A percentile compares a stretch with the other conserved stretches of the same genome.
Conservation (phyloP, 1,284 basidiomycete species). For the Apiotrichum mycotoxinovorans region DNA sequence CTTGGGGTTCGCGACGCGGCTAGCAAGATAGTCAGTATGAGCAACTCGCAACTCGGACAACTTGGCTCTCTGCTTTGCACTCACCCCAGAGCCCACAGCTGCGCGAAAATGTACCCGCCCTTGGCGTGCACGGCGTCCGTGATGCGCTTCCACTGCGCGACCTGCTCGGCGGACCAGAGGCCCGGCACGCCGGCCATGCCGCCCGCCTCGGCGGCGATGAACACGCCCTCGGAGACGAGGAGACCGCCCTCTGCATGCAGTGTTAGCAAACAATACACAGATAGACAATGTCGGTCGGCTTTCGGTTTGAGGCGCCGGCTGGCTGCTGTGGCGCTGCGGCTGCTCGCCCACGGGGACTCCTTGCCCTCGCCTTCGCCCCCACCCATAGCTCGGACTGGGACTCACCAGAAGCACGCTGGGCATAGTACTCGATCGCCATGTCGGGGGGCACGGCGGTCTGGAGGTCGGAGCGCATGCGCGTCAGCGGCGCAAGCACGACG, state of each 20-base stretch:
- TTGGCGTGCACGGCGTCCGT: slow-evolving; percentile 53
- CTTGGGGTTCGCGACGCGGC: slow-evolving; percentile 11
- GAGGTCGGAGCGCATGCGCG: slow-evolving; percentile 30
- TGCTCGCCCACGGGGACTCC: no score
- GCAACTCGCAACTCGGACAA: no score
- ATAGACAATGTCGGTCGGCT: no score
- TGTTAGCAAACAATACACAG: neutral
- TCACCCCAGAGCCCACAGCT: slow-evolving; percentile 56
- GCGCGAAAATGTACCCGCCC: slow-evolving; percentile 53
- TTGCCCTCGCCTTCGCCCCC: no score
- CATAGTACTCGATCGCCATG: slow-evolving; percentile 43
- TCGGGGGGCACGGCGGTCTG: slow-evolving; percentile 27
- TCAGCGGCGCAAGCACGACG: slow-evolving; percentile 47
- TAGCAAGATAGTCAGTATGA: neutral
- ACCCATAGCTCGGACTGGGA: neutral
- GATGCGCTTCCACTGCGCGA: slow-evolving; percentile 43
- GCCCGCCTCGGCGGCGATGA: slow-evolving; percentile 26
- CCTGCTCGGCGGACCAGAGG: slow-evolving; percentile 33
- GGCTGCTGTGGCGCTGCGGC: no score
- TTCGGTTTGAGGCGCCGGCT: no score
- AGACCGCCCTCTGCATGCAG: slow-evolving; percentile 33
- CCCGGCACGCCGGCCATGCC: slow-evolving; percentile 30
- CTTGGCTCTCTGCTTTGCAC: neutral
- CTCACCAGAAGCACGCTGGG: slow-evolving; percentile 37
- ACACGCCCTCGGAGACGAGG: slow-evolving; percentile 41